Evolutionary conservation across 169 alveolate genomes (phyloP), one percentile per base, ranked within the genome.

Genomic region (Plasmodium vinckei): DNA sequence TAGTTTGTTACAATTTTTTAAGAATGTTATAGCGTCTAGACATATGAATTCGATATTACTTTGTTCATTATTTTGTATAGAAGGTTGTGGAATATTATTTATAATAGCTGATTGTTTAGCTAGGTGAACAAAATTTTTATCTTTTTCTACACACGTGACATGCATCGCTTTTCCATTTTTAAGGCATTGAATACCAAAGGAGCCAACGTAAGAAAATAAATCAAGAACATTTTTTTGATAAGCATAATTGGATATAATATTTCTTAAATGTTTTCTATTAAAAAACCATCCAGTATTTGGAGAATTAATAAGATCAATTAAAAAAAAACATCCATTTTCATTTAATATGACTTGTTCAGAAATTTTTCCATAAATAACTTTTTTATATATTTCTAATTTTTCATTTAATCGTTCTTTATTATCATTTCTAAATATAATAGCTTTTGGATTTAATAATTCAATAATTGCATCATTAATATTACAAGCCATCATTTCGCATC

Each of bases 381-480:
- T 79, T 79, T 79, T 79, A 59, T 79, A 79, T 33, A 79, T 79
- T 53, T 79, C 72, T 67, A 79, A 51, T 54, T 59, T 79, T 44
- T 79, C 89, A 65, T 79, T 79, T 79, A 79, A 79, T 39, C 89
- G 39, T 65, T 79, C 89, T 65, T 79, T 79, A 79, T 53, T 79
- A 57, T 79, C 89, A 79, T 79, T 79, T 53, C 89, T 49, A 42
- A 79, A 79, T 51, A 79, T 67, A 9, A 79, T 79, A 42, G 53
- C 89, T 60, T 65, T 67, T n/a, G 89, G 89, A 15, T 79, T 79
- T 79, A 79, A 15, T 5, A 79, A 53, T 65, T 79, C 89, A 44
- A 79, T 51, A 57, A 79, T 9, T 0, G 89, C 89, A 46, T 79
- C 82, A 46, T 79, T 79, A 39, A 79, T 79, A 57, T 67, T 79